Percentiles rank a stretch among this genome's conserved stretches.
Conservation (phyloP, 2,329 filamentous ascomycete genomes). For the Incumbomyces delicatus region DNA sequence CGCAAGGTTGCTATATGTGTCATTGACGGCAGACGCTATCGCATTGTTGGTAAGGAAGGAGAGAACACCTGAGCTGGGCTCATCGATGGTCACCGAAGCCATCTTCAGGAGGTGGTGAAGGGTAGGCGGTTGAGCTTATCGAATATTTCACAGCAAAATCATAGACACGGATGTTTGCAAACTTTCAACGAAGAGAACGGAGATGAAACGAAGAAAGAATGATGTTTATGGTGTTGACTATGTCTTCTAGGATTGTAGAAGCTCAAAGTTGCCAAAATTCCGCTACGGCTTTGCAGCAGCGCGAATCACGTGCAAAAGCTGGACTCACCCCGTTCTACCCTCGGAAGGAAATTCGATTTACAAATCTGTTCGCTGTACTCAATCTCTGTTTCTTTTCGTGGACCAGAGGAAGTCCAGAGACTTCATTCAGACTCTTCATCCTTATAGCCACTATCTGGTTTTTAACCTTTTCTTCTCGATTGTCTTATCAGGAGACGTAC, state of each 20-base stretch:
- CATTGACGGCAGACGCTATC: slow-evolving; percentile 57
- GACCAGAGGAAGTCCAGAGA: background rate
- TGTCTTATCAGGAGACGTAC: no score
- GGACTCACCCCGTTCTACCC: background rate
- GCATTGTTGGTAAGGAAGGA: slow-evolving; percentile 67
- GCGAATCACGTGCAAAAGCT: slow-evolving; percentile 1
- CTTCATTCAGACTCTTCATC: no score
- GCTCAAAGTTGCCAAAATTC: slow-evolving; percentile 5
- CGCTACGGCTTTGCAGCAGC: background rate
- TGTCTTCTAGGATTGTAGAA: slow-evolving; percentile 1
- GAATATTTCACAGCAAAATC: background rate
- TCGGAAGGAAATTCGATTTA: no score
- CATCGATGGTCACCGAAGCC: slow-evolving; percentile 31
- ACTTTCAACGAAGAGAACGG: background rate
- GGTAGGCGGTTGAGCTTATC: slow-evolving; percentile 1
- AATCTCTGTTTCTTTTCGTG: no score
- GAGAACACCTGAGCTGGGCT: slow-evolving; percentile 36
- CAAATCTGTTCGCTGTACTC: no score
- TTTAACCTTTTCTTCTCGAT: no score
- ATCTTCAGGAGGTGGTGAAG: slow-evolving; percentile 10
- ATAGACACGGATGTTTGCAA: background rate
- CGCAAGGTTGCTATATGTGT: slow-evolving; percentile 72
- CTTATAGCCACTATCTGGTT: no score
- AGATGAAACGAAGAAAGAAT: slow-evolving; percentile 8
- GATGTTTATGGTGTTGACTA: slow-evolving; percentile 9